Evolutionary conservation across 495 filamentous ascomycete species (phyloP).

Genomic region (Neurospora tetraspora): DNA sequence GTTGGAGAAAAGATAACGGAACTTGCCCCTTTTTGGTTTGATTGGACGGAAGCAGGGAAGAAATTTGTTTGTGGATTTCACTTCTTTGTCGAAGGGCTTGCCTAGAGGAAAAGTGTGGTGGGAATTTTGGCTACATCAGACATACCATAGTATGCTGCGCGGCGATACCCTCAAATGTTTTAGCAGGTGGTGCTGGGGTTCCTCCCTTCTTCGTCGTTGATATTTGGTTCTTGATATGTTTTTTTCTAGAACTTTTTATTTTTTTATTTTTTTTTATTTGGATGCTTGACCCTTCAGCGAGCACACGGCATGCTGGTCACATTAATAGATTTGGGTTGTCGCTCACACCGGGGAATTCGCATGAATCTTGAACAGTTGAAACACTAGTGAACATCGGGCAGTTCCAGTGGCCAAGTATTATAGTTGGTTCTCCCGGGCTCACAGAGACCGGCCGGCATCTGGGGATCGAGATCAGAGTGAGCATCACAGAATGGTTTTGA

Average conservation of each 20-base stretch:
- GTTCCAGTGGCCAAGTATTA: neutral
- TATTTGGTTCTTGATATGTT: neutral
- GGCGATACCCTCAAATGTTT: neutral
- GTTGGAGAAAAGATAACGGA: neutral
- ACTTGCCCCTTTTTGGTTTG: neutral
- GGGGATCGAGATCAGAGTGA: neutral
- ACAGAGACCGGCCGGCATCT: neutral
- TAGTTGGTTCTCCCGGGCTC: neutral
- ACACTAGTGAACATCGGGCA: neutral
- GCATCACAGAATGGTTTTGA: neutral
- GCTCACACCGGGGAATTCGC: neutral
- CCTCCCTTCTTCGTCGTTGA: neutral
- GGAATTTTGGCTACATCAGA: neutral
- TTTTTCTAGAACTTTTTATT: neutral
- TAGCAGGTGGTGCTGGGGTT: neutral
- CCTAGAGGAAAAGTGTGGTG: neutral
- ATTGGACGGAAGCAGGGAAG: neutral
- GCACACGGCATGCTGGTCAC: neutral
- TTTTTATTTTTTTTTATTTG: neutral
- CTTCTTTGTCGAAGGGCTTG: neutral
- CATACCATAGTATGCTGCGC: neutral
- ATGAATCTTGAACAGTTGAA: neutral
- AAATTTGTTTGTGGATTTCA: neutral
- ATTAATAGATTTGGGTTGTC: neutral
- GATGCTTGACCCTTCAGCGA: neutral